These are phyloP conservation scores for Morella rubra DNA, from an alignment of 306 rosid genomes.

Conservation along the genomic window DNA sequence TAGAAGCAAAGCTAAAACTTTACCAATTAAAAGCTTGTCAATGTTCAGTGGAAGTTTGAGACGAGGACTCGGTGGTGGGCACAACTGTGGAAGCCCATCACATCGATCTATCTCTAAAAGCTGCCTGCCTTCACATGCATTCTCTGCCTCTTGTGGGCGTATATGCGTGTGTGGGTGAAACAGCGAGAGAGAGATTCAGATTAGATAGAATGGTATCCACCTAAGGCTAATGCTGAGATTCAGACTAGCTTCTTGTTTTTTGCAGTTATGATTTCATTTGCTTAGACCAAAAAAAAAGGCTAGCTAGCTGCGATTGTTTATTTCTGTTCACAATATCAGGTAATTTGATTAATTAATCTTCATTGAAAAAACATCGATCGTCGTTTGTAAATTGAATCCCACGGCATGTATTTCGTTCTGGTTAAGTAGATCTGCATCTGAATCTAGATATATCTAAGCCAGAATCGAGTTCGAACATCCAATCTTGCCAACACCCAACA, in stretches of 20 bases:
- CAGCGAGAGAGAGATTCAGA: not conserved
- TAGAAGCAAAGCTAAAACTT: constrained; percentile 17
- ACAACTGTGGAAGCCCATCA: not conserved
- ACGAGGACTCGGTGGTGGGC: not conserved
- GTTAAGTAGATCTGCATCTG: not conserved
- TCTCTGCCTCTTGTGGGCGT: not conserved
- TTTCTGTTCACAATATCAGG: not conserved
- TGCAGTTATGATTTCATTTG: too few species aligned
- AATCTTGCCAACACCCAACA: not conserved
- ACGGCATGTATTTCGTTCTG: not conserved
- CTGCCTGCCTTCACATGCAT: not conserved
- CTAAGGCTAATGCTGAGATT: too few species aligned
- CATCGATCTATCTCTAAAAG: not conserved
- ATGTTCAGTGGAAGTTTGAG: not conserved
- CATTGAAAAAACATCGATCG: not conserved
- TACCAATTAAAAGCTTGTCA: not conserved
- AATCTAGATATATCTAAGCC: not conserved
- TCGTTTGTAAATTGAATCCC: not conserved
- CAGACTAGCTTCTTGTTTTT: too few species aligned
- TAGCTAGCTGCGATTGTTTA: not conserved
- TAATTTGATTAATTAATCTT: not conserved
- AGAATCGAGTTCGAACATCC: not conserved
- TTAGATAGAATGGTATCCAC: not conserved
- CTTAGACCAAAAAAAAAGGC: too few species aligned
- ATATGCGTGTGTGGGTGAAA: too few species aligned